Evolutionary conservation across 31 red algal genomes (phyloP).

Genomic region (Bonnemaisonia californica): DNA sequence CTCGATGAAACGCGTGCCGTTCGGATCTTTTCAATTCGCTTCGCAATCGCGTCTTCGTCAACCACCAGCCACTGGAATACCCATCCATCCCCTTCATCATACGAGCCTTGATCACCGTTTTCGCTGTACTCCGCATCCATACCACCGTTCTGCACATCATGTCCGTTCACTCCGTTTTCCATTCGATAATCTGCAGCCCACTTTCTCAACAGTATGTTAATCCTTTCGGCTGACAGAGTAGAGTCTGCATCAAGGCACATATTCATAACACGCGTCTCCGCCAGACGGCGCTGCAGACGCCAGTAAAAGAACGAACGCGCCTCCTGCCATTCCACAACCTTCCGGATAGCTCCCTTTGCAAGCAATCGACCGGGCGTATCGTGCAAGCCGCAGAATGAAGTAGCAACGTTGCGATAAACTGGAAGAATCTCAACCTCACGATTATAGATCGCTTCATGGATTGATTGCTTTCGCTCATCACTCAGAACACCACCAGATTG

Average conservation of each 20-base stretch:
- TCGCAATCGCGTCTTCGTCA: conserved; percentile 72
- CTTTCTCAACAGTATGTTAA: conserved; percentile 69
- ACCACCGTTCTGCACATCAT: conserved; percentile 22
- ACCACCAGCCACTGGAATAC: conserved; percentile 89
- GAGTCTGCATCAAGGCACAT: conserved; percentile 72
- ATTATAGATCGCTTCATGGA: conserved; percentile 82
- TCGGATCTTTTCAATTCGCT: conserved; percentile 73
- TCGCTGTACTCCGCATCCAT: conserved; percentile 20
- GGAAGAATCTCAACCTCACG: conserved; percentile 88
- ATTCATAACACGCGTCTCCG: conserved; percentile 77
- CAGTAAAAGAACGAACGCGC: conserved; percentile 99
- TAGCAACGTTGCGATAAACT: conserved; percentile 89
- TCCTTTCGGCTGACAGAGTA: conserved; percentile 46
- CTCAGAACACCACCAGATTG: conserved; percentile 45
- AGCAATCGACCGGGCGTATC: conserved; percentile 93
- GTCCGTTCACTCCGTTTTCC: conserved; percentile 58
- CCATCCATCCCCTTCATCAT: conserved; percentile 81
- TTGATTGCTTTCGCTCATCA: conserved; percentile 66
- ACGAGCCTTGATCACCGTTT: conserved; percentile 18
- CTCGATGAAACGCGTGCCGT: conserved; percentile 52
- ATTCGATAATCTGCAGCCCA: conserved; percentile 82
- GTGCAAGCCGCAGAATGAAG: conserved; percentile 94
- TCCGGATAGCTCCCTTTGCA: conserved; percentile 82
- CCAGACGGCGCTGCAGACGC: conserved; percentile 91
- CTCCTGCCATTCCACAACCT: conserved; percentile 82